Conservation (phyloP, 129 eudicot genomes). For the Dittrichia graveolens region DNA sequence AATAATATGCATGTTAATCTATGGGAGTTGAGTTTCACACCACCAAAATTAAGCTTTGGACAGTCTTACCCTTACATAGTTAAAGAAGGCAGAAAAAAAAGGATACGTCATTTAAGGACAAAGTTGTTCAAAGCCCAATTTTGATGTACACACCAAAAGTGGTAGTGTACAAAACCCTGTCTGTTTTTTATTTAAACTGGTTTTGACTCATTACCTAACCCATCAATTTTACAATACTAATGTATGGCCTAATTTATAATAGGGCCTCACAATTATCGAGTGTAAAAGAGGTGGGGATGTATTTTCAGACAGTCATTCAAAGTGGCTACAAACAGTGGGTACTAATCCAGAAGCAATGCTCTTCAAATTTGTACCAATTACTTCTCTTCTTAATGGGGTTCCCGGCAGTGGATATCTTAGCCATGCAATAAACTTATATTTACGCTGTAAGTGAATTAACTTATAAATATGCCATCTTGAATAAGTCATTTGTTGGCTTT, state of each 20-base stretch:
- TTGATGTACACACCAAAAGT: not conserved
- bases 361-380: slow-evolving; percentile 32
- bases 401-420: slow-evolving; percentile 34
- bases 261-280: slow-evolving; percentile 30
- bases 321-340: slow-evolving; percentile 34
- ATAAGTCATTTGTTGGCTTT: not conserved
- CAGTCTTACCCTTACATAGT: no score
- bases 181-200: not conserved
- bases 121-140: no score
- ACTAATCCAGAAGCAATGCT: slow-evolving; percentile 31
- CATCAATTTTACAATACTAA: not conserved
- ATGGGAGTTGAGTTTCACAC: no score
- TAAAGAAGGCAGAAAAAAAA: no score
- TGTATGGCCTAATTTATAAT: slow-evolving; percentile 17
- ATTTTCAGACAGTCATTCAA: slow-evolving; percentile 31
- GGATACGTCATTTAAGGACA: no score
- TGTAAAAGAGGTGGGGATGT: slow-evolving; percentile 37
- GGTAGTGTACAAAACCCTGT: not conserved
- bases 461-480: not conserved
- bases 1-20: no score
- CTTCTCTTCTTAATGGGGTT: slow-evolving; percentile 34
- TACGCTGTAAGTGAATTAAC: slow-evolving; percentile 30
- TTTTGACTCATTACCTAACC: not conserved
- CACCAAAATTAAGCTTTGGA: no score
- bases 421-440: slow-evolving; percentile 31